Base-by-base conservation (phyloP, 768 basidiomycete species). In the Rhodotorula kratochvilovae region DNA sequence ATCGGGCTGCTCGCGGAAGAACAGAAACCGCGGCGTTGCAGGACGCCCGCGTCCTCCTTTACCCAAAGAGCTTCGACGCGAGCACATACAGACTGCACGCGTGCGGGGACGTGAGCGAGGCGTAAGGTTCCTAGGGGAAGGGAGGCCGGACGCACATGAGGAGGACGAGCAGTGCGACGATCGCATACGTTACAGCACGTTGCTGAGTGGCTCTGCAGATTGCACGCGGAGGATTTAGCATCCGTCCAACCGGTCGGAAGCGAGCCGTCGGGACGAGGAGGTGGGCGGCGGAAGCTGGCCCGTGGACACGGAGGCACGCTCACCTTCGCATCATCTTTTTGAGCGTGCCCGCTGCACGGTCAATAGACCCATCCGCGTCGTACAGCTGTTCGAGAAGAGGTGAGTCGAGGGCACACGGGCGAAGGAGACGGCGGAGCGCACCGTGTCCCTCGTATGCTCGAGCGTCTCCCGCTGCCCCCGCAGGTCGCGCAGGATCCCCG, bases 251-350 rank as follows among this genome's bases (percentile, higher is more conserved):
- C 8, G 6, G 39, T 39, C 39, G 39, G 39, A 39, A 31, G 55
- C 21, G 31, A 56, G 35, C 2, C 3, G 7, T 10, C 1, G 5
- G 29, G 2, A 31, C 13, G 54, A 8, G 1, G 19, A 23, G 33
- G 13, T 17, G 8, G 80, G 63, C 77, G 79, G 68, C 57, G 63
- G 66, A 65, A 68, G 73, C 63, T 54, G 35, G 50, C 71, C 19
- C 57, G 31, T 50, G 39, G 23, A 33, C 46, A n/a, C 50, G 53
- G 33, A 70, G 60, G 51, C 33, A 39, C 59, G 82, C 88, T 75
- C 80, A 96, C 96, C 91, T 87, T 82, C 89, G 85, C 67, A 97
- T 89, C 95, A 98, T 98, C 81, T 90, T 89, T 83, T 89, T 95
- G 61, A 99, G 82, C 54, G 94, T 98, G 21, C 88, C 88, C 5